phyloP scores from a whole-genome alignment of 2,329 filamentous ascomycete genomes.

The Sarocladium oryzae region DNA sequence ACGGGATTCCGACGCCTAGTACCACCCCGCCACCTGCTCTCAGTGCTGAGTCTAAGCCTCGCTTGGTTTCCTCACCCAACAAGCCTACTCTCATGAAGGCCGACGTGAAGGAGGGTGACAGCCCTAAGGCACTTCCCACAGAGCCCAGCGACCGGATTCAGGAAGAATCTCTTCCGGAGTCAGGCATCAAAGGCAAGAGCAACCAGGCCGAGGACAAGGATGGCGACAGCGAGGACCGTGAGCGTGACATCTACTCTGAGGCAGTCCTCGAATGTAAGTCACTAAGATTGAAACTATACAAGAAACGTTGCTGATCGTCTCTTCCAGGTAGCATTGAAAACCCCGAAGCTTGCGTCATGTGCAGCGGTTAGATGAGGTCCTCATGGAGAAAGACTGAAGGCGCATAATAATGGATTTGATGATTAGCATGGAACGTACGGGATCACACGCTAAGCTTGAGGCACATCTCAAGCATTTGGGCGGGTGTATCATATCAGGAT shows the following conservation, averaged over 20 bases:
- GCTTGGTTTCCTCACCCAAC: conserved; percentile 49
- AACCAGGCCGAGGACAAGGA: conserved; percentile 68
- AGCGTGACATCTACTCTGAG: conserved; percentile 92
- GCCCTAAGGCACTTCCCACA: conserved; percentile 68
- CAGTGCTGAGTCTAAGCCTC: conserved; percentile 31
- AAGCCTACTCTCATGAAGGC: conserved; percentile 67
- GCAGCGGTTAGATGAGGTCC: conserved; percentile 64
- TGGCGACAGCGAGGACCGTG: conserved; percentile 64
- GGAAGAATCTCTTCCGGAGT: conserved; percentile 57
- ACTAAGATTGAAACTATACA: not conserved
- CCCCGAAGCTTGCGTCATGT: conserved; percentile 92
- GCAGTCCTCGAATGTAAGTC: conserved; percentile 78
- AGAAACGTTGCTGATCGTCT: conserved; percentile 28
- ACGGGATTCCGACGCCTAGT: conserved; percentile 61
- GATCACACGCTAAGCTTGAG: conserved; percentile 1
- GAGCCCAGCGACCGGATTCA: conserved; percentile 59
- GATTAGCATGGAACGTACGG: conserved; percentile 20
- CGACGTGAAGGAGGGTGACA: conserved; percentile 69
- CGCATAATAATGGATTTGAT: conserved; percentile 23
- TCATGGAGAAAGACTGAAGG: conserved; percentile 10
- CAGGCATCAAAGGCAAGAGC: conserved; percentile 39
- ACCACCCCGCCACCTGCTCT: conserved; percentile 52
- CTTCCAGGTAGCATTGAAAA: conserved; percentile 83
- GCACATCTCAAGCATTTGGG: not conserved
- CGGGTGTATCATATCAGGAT: conserved; percentile 3